Evolutionary conservation across 2,329 filamentous ascomycete genomes (phyloP).

Genomic region (Fusarium transvaalense): DNA sequence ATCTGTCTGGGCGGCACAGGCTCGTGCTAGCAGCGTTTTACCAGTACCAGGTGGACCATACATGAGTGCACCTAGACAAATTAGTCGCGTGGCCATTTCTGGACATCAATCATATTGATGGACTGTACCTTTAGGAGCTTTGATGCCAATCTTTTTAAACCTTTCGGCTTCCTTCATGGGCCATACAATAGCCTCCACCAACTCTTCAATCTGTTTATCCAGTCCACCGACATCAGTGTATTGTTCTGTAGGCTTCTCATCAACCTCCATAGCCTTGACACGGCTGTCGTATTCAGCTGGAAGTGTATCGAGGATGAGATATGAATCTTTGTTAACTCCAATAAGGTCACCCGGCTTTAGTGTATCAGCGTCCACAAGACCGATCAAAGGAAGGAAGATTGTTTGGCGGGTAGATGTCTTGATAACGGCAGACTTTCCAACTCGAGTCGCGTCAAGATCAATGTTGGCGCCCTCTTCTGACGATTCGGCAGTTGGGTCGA

Average conservation of each 20-base stretch:
- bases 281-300: conserved; percentile 98
- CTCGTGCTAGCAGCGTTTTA: conserved; percentile 92
- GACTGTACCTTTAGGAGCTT: conserved; percentile 89
- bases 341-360: conserved; percentile 97
- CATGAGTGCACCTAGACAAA: conserved; percentile 97
- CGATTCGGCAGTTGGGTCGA: conserved; percentile 95
- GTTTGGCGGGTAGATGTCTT: conserved; percentile 99
- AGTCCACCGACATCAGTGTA: conserved; percentile 97
- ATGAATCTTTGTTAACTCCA: conserved; percentile 99
- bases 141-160: conserved; percentile 99
- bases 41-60: conserved; percentile 93
- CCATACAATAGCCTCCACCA: conserved; percentile 98
- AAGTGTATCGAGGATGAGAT: conserved; percentile 94
- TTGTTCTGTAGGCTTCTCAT: conserved; percentile 99
- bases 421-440: conserved; percentile 98
- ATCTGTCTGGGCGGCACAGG: conserved; percentile 97
- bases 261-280: conserved; percentile 99
- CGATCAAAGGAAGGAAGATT: conserved; percentile 97
- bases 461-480: conserved; percentile 99
- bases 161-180: conserved; percentile 99
- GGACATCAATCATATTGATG: conserved; percentile 70
- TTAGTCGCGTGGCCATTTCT: conserved; percentile 69
- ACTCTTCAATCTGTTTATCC: conserved; percentile 98
- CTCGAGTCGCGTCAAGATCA: conserved; percentile 93
- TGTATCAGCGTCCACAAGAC: conserved; percentile 93